phyloP scores from a whole-genome alignment of 805 yeast genomes.

The Candida odintsovae region DNA sequence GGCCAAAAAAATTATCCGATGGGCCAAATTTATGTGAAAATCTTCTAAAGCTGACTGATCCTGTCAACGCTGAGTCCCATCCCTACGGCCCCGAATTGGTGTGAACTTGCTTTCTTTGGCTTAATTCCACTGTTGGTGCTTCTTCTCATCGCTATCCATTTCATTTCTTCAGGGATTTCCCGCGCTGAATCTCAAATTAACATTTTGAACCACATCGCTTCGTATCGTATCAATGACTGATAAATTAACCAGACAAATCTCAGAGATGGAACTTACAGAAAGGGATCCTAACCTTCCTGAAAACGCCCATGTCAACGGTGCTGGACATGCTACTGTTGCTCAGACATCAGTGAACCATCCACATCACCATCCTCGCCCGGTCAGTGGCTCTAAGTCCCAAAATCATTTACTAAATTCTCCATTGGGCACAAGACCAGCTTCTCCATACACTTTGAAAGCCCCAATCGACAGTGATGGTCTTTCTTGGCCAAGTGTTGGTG shows the following conservation, averaged over 20 bases:
- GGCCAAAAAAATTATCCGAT: not conserved
- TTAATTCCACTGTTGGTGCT: not conserved
- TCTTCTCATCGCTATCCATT: too few species aligned
- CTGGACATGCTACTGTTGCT: not conserved
- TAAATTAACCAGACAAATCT: not conserved
- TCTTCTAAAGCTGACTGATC: not conserved
- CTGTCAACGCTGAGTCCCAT: not conserved
- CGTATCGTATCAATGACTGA: not conserved
- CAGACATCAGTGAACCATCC: not conserved
- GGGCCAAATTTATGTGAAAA: not conserved
- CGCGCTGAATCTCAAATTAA: not conserved
- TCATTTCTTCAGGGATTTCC: too few species aligned
- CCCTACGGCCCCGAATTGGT: not conserved
- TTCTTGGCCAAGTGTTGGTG: conserved; percentile 91
- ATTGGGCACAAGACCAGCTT: conserved; percentile 68
- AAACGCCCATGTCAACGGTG: not conserved
- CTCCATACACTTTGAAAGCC: conserved; percentile 77
- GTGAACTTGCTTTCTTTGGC: not conserved
- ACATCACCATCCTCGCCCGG: conserved; percentile 1
- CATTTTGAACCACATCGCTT: not conserved
- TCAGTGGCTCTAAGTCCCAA: not conserved
- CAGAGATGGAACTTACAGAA: not conserved
- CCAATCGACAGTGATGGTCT: conserved; percentile 88
- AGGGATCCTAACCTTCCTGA: not conserved
- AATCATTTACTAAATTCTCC: conserved; percentile 39